A percentile compares a stretch with the other conserved stretches of the same genome.
These are phyloP conservation scores for Artemisia argyi DNA, from an alignment of 129 eudicot species.

Conservation along the genomic window DNA sequence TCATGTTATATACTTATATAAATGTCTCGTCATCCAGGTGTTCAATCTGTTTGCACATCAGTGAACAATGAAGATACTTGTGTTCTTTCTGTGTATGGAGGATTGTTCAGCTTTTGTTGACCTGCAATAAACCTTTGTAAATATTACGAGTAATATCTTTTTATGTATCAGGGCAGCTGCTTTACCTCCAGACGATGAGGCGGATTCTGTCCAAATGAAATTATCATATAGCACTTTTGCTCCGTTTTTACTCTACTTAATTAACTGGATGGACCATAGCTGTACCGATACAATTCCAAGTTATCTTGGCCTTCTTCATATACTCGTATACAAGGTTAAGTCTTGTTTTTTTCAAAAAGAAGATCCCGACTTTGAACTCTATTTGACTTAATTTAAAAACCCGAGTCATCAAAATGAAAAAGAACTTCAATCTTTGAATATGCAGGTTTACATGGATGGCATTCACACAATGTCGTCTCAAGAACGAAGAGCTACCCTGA, in stretches of 20 bases:
- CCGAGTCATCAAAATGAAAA: conserved; percentile 7
- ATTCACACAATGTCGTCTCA: conserved; percentile 54
- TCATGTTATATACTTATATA: not conserved
- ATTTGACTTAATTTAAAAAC: conserved; percentile 2
- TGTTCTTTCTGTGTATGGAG: not conserved
- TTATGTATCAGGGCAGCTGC: conserved; percentile 53
- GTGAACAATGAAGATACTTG: not conserved
- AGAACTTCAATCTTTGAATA: conserved; percentile 14
- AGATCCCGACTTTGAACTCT: not conserved
- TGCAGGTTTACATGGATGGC: conserved; percentile 68
- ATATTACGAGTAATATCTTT: not conserved
- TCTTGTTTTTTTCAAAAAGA: not conserved
- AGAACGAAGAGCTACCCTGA: conserved; percentile 60
- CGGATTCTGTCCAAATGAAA: conserved; percentile 53
- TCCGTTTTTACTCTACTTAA: conserved; percentile 43
- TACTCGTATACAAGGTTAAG: conserved; percentile 52
- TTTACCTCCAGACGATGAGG: conserved; percentile 44
- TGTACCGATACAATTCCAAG: conserved; percentile 54
- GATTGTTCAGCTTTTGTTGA: not conserved
- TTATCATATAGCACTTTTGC: conserved; percentile 57
- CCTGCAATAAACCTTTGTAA: not conserved
- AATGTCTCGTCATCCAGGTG: not conserved
- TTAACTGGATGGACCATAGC: conserved; percentile 68
- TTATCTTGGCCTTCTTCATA: conserved; percentile 60
- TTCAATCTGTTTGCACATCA: conserved; percentile 2